Evolutionary conservation across 805 yeast species (phyloP).

Genomic region (Metschnikowia corniflorae): DNA sequence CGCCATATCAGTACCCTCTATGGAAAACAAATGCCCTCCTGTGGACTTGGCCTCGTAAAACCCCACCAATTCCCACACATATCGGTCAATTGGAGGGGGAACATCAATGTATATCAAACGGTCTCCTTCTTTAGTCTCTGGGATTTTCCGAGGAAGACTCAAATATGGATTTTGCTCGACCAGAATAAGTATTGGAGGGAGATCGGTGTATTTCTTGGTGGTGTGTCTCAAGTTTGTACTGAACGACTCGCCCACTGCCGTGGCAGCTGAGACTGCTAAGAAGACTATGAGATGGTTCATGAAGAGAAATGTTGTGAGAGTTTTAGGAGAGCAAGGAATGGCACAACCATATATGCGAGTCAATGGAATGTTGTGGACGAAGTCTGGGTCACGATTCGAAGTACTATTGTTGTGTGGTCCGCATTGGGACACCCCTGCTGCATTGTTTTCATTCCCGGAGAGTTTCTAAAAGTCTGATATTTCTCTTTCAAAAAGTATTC

Average conservation of each 20-base stretch:
- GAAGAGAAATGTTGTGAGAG: too few relatives aligned
- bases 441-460: too few relatives aligned
- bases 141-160: neutral
- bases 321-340: too few relatives aligned
- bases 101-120: neutral
- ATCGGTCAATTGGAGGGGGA: neutral
- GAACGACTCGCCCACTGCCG: neutral
- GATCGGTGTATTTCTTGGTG: neutral
- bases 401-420: too few relatives aligned
- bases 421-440: too few relatives aligned
- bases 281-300: too few relatives aligned
- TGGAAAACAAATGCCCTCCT: neutral
- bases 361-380: too few relatives aligned
- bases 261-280: too few relatives aligned
- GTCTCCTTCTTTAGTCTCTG: neutral
- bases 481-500: too few relatives aligned
- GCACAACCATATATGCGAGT: too few relatives aligned
- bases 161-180: constrained; percentile 1
- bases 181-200: neutral
- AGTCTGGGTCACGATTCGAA: too few relatives aligned
- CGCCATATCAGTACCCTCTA: neutral
- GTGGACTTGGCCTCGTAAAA: neutral
- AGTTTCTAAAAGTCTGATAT: too few relatives aligned
- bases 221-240: neutral
- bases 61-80: constrained; percentile 1